These are phyloP conservation scores for Blastosporella zonata DNA, from an alignment of 1,284 basidiomycete genomes.

Conservation along the genomic window DNA sequence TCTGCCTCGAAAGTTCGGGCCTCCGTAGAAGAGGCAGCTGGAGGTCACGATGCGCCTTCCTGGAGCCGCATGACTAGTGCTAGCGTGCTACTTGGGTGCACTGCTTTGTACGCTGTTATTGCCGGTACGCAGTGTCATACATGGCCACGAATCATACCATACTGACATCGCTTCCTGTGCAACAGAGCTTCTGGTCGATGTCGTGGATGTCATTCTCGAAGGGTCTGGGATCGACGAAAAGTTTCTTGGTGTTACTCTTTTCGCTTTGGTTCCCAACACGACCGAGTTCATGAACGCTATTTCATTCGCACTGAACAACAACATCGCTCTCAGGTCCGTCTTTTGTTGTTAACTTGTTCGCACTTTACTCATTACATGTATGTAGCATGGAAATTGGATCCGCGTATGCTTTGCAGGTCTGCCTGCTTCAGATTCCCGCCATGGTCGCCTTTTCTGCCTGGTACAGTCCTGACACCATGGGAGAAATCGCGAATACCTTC, in stretches of 20 bases:
- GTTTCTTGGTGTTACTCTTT: conserved; percentile 94
- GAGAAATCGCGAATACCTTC: conserved; percentile 82
- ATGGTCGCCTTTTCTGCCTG: conserved; percentile 99
- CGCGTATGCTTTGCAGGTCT: conserved; percentile 97
- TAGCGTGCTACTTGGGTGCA: conserved; percentile 86
- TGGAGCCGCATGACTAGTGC: conserved; percentile 89
- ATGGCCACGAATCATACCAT: background rate
- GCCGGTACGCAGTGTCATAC: conserved; percentile 62
- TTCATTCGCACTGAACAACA: conserved; percentile 97
- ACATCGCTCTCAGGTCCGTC: conserved; percentile 90
- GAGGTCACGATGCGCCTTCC: conserved; percentile 88
- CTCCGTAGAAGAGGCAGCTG: conserved; percentile 50
- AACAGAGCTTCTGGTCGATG: conserved; percentile 88
- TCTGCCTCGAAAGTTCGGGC: conserved; percentile 41
- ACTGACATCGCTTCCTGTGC: conserved; percentile 7
- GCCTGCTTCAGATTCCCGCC: conserved; percentile 95
- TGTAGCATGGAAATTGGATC: conserved; percentile 98
- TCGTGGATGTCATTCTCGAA: conserved; percentile 92
- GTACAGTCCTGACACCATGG: conserved; percentile 83
- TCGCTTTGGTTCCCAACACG: conserved; percentile 97
- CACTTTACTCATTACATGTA: conserved; percentile 7
- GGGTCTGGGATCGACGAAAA: conserved; percentile 98
- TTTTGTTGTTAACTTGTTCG: conserved; percentile 1
- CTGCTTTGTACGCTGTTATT: conserved; percentile 92
- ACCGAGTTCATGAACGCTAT: conserved; percentile 99